These are phyloP conservation scores for Pseudevernia furfuracea DNA, from an alignment of 495 filamentous ascomycete genomes.

Conservation along the genomic window DNA sequence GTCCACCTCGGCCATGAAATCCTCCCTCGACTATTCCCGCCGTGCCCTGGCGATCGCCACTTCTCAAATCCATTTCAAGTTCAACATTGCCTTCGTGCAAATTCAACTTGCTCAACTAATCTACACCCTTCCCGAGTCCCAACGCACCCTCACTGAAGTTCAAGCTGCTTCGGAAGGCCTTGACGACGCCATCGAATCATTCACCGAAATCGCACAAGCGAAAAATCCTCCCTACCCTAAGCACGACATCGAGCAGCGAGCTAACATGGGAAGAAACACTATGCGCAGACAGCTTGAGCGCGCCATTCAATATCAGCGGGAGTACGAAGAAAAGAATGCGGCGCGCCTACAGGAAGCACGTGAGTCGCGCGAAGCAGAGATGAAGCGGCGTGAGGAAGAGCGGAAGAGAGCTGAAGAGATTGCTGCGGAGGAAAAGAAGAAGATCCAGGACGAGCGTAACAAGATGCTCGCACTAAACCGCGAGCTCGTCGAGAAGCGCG, in stretches of 20 bases:
- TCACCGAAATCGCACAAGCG: conserved; percentile 69
- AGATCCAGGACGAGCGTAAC: conserved; percentile 74
- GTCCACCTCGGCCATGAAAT: conserved; percentile 71
- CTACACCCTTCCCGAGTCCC: conserved; percentile 62
- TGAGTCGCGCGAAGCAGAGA: conserved; percentile 66
- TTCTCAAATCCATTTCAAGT: conserved; percentile 82
- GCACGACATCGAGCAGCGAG: conserved; percentile 82
- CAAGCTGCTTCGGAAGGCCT: conserved; percentile 72
- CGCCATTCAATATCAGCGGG: conserved; percentile 70
- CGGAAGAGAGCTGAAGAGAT: conserved; percentile 55
- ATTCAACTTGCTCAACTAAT: conserved; percentile 81
- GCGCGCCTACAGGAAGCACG: conserved; percentile 70
- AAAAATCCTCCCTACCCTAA: conserved; percentile 87
- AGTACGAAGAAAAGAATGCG: conserved; percentile 91
- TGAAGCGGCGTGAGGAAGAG: conserved; percentile 64
- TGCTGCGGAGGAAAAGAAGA: conserved; percentile 61
- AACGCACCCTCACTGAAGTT: conserved; percentile 71
- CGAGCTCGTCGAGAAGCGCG: conserved; percentile 57
- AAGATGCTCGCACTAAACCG: conserved; percentile 69
- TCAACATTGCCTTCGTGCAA: conserved; percentile 97
- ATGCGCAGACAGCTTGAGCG: conserved; percentile 85
- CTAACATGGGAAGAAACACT: conserved; percentile 92
- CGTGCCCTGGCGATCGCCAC: conserved; percentile 73
- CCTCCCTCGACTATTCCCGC: conserved; percentile 76
- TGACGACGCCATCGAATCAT: conserved; percentile 77